Evolutionary conservation across 176 grass and related monocot species (phyloP).

Genomic region (Eleusine coracana): DNA sequence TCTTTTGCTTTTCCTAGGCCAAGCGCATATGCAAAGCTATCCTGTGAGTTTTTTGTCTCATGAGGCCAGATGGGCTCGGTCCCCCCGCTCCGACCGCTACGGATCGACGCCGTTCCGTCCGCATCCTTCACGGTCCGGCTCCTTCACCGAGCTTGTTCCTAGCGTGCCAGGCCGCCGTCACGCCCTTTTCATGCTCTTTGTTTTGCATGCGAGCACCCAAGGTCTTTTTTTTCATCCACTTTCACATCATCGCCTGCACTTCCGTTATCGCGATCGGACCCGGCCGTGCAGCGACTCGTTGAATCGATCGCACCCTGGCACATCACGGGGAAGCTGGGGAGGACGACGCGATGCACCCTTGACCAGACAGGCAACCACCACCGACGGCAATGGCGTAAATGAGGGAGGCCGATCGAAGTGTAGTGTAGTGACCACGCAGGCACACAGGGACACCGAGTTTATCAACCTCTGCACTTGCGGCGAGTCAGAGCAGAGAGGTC

Average conservation of each 20-base stretch:
- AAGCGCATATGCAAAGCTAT: neutral
- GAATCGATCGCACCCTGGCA: neutral
- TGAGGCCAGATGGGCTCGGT: slow-evolving; percentile 37
- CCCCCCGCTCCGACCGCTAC: slow-evolving; percentile 36
- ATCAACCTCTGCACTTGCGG: slow-evolving; percentile 13
- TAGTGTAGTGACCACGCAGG: neutral
- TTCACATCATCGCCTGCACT: neutral
- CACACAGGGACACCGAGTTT: neutral
- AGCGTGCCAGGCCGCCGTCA: neutral
- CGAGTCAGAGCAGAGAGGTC: neutral
- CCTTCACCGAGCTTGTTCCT: neutral
- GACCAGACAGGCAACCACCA: slow-evolving; percentile 36
- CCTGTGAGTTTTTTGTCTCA: slow-evolving; percentile 33
- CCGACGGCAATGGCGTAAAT: slow-evolving; percentile 35
- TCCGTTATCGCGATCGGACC: neutral
- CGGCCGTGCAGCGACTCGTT: too few species aligned
- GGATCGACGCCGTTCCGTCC: slow-evolving; percentile 5
- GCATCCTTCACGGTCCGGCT: neutral
- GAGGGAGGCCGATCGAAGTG: slow-evolving; percentile 4
- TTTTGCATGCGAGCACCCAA: neutral
- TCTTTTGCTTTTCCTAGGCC: neutral
- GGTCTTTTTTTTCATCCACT: neutral
- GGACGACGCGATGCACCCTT: neutral
- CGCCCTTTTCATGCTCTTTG: neutral
- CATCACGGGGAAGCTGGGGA: neutral